Conservation (phyloP, 495 filamentous ascomycete genomes). For the Neurospora cerealis region DNA sequence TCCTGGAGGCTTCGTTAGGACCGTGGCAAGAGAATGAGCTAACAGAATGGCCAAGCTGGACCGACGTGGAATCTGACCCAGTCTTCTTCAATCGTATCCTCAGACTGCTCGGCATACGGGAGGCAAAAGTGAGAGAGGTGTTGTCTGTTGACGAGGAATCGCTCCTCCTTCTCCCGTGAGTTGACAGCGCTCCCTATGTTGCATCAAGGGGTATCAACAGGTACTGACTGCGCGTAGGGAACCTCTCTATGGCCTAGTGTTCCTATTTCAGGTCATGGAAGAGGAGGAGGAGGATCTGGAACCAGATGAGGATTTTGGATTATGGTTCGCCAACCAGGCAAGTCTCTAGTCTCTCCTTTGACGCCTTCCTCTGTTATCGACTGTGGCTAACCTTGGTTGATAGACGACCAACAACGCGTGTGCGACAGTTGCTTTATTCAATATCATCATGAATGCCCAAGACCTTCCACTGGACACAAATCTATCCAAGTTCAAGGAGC, state of each 20-base stretch:
- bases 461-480: slow-evolving; percentile 53
- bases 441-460: slow-evolving; percentile 77
- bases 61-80: slow-evolving; percentile 85
- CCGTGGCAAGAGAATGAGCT: slow-evolving; percentile 33
- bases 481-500: slow-evolving; percentile 59
- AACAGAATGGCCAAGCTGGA: slow-evolving; percentile 54
- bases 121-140: slow-evolving; percentile 71
- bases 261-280: slow-evolving; percentile 64
- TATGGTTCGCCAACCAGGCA: slow-evolving; percentile 96
- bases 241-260: slow-evolving; percentile 74
- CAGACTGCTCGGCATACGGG: slow-evolving; percentile 60
- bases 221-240: slow-evolving; percentile 31
- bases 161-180: slow-evolving; percentile 55
- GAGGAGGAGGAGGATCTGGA: slow-evolving; percentile 29
- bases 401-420: slow-evolving; percentile 76
- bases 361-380: background rate
- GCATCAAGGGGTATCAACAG: background rate
- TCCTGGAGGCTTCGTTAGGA: slow-evolving; percentile 26
- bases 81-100: slow-evolving; percentile 84
- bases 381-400: background rate
- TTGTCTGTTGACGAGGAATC: slow-evolving; percentile 59
- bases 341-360: background rate
- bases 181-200: background rate
- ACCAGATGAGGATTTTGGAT: slow-evolving; percentile 41
- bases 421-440: slow-evolving; percentile 78